Evolutionary conservation across 495 filamentous ascomycete species (phyloP).

Genomic region (Podospora comata): DNA sequence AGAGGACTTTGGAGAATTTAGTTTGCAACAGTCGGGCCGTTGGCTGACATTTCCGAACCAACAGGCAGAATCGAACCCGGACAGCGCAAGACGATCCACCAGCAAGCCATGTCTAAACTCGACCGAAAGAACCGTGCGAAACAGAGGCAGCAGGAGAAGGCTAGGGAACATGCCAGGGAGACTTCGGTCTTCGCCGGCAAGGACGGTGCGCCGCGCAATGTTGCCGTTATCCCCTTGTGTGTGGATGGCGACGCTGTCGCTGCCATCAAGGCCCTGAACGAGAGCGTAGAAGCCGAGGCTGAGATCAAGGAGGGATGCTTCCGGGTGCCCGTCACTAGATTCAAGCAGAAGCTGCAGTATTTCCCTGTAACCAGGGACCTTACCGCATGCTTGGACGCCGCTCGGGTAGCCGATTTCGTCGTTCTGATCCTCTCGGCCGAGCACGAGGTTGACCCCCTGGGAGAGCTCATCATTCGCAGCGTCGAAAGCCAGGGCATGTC

Average conservation of each 20-base stretch:
- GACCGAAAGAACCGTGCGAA: slow-evolving; percentile 90
- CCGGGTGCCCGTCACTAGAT: slow-evolving; percentile 73
- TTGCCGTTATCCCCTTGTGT: slow-evolving; percentile 86
- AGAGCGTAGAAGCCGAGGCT: slow-evolving; percentile 72
- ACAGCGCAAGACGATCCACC: slow-evolving; percentile 81
- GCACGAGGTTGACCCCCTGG: slow-evolving; percentile 75
- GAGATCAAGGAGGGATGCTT: slow-evolving; percentile 57
- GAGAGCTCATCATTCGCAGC: slow-evolving; percentile 75
- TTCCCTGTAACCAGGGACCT: slow-evolving; percentile 68
- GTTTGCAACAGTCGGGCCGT: neutral
- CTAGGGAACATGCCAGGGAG: slow-evolving; percentile 71
- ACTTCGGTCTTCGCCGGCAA: slow-evolving; percentile 77
- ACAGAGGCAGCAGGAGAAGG: slow-evolving; percentile 77
- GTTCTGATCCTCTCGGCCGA: slow-evolving; percentile 76
- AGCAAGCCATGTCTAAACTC: slow-evolving; percentile 95
- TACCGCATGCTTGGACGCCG: slow-evolving; percentile 75
- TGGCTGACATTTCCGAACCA: slow-evolving; percentile 10
- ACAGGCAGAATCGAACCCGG: slow-evolving; percentile 53
- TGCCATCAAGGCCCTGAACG: slow-evolving; percentile 68
- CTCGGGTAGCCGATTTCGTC: slow-evolving; percentile 84
- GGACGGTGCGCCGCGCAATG: slow-evolving; percentile 82
- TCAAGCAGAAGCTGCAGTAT: slow-evolving; percentile 90
- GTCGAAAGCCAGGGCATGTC: slow-evolving; percentile 93
- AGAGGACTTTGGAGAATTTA: neutral
- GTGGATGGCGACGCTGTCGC: slow-evolving; percentile 60